Evolutionary conservation across 2,329 filamentous ascomycete genomes (phyloP), one percentile per base, ranked within the genome.

Genomic region (Aspergillus eucalypticola): DNA sequence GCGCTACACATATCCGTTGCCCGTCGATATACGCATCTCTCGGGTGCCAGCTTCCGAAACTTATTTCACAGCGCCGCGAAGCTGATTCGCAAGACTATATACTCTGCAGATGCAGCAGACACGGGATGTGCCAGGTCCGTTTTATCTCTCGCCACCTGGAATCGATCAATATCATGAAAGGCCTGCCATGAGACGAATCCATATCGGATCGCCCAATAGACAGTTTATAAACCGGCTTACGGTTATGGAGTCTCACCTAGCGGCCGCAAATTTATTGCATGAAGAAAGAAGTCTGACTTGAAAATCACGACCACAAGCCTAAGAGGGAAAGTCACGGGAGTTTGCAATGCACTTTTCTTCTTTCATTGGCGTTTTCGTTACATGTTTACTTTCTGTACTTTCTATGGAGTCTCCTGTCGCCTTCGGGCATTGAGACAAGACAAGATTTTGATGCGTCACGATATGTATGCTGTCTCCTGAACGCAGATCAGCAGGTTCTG

Each of bases 371-470:
- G 19, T 21, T 23, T 44, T 44, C 19, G n/a, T 53, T 56, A 19
- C 17, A 53, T 32, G 32, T 35, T 35, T 35, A 35, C 35, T 42
- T 27, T 29, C 25, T 50, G 46, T 59, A 38, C 48, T 54, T 46
- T 56, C 13, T 57, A 25, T 42, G 17, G 15, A 29, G 25, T 50
- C 46, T 29, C 23, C n/a, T 10, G 49, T 38, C 46, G 49, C 23
- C 41, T 41, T 42, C 32, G 39, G 39, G 57, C 50, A 46, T 39
- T 49, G 51, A 41, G 29, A 54, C 38, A 59, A 61, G 49, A 46
- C 21, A 59, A 61, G 49, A 46, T 25, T 60, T 60, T 60, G 52
- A 61, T 62, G 63, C 53, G 58, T 65, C 56, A 64, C 58, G 61
- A 61, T 62, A 64, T 62, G 57, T 56, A 60, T 56, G 53, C 58